Percentiles rank a stretch among this genome's conserved stretches.
Conservation (phyloP, 2,329 filamentous ascomycete species). For the Gnomoniopsis sp. region DNA sequence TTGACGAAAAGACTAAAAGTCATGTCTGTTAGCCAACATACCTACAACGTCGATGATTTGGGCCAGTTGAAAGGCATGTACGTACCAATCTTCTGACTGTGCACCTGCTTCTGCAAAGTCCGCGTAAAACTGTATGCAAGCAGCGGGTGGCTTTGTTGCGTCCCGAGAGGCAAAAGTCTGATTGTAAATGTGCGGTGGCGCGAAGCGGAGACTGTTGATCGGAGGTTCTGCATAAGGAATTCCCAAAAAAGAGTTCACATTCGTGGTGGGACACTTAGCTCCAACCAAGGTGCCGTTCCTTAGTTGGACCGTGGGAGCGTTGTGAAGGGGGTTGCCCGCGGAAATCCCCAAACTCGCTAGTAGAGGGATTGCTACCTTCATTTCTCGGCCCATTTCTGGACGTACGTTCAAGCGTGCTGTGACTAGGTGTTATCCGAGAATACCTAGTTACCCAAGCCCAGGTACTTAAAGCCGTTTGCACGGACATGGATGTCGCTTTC, state of each 20-base stretch:
- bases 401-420: too few relatives aligned
- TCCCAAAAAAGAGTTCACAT: conserved; percentile 5
- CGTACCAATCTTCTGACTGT: conserved; percentile 14
- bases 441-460: too few relatives aligned
- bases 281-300: conserved; percentile 6
- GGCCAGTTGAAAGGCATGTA: background rate
- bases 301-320: background rate
- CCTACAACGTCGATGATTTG: too few relatives aligned
- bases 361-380: too few relatives aligned
- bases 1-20: conserved; percentile 6
- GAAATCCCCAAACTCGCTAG: too few relatives aligned
- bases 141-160: conserved; percentile 5
- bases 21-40: too few relatives aligned
- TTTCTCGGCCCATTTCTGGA: too few relatives aligned
- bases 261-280: background rate
- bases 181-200: conserved; percentile 5
- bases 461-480: too few relatives aligned
- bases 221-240: conserved; percentile 12
- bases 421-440: too few relatives aligned
- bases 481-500: too few relatives aligned
- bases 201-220: conserved; percentile 7
- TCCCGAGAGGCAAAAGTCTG: background rate
- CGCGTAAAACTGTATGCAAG: conserved; percentile 5
- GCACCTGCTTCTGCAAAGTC: conserved; percentile 1
- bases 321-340: too few relatives aligned